Evolutionary conservation across 306 rosid genomes (phyloP).

Genomic region (Trifolium repens): DNA sequence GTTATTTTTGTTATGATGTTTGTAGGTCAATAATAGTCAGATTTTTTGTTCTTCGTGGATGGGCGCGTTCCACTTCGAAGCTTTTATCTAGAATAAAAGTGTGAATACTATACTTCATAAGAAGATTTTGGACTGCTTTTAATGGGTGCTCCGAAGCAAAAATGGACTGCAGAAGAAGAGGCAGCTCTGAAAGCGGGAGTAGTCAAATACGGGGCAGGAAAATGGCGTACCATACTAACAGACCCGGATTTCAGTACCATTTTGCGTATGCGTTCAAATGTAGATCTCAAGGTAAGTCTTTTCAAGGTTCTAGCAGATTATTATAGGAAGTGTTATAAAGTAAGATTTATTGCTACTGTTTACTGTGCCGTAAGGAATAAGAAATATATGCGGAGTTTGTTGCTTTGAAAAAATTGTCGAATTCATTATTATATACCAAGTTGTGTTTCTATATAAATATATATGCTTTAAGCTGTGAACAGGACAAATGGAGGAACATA

Average conservation of each 20-base stretch:
- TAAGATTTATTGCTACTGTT: conserved; percentile 14
- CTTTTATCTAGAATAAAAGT: conserved; percentile 35
- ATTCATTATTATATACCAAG: conserved; percentile 1
- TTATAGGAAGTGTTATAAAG: not conserved
- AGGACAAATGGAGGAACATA: conserved; percentile 99
- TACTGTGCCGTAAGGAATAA: conserved; percentile 21
- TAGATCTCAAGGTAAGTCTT: conserved; percentile 83
- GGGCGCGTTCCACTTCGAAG: conserved; percentile 28
- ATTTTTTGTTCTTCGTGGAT: conserved; percentile 3
- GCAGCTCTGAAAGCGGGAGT: conserved; percentile 97
- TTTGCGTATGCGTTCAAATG: conserved; percentile 85
- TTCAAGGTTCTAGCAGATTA: conserved; percentile 8
- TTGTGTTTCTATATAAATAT: conserved; percentile 26
- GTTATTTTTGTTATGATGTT: conserved; percentile 10
- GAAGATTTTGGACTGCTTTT: conserved; percentile 41
- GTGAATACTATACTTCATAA: conserved; percentile 1
- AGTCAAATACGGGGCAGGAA: conserved; percentile 90
- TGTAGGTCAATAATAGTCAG: conserved; percentile 37
- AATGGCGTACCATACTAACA: conserved; percentile 94
- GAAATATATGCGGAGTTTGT: not conserved
- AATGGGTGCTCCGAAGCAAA: conserved; percentile 99
- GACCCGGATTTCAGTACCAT: conserved; percentile 83
- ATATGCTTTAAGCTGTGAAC: conserved; percentile 51
- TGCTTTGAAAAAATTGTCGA: conserved; percentile 24
- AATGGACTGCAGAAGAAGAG: conserved; percentile 98